Evolutionary conservation across 768 basidiomycete species (phyloP).

Genomic region (Amanita polypyramis): DNA sequence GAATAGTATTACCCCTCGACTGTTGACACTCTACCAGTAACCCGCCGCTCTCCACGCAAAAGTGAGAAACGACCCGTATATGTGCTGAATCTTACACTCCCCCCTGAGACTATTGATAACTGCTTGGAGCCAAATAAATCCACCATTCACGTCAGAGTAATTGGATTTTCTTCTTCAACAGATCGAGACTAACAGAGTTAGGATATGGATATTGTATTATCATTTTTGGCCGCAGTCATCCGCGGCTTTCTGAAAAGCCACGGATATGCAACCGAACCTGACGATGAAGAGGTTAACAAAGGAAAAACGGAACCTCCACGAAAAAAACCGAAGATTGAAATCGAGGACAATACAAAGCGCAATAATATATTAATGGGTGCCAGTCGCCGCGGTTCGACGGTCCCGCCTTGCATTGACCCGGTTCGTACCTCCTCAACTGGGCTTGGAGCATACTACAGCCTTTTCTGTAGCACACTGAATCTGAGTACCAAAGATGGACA

Average conservation of each 20-base stretch:
- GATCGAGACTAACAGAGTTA: conserved; percentile 18
- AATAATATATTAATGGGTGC: background rate
- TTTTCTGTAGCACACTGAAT: conserved; percentile 7
- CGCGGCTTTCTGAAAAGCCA: conserved; percentile 55
- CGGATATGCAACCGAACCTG: conserved; percentile 32
- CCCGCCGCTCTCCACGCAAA: conserved; percentile 69
- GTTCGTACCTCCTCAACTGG: background rate
- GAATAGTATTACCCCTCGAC: background rate
- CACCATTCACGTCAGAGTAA: conserved; percentile 57
- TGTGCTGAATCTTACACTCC: conserved; percentile 65
- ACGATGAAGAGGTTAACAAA: background rate
- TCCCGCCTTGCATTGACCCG: background rate
- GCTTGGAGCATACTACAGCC: background rate
- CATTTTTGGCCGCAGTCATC: conserved; percentile 49
- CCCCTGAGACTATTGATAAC: conserved; percentile 61
- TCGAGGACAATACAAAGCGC: background rate
- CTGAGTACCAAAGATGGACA: conserved; percentile 29
- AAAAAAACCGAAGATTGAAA: conserved; percentile 38
- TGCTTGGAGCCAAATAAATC: conserved; percentile 73
- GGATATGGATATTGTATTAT: conserved; percentile 46
- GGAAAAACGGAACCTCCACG: conserved; percentile 21
- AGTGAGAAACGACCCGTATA: conserved; percentile 74
- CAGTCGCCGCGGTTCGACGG: background rate
- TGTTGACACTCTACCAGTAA: conserved; percentile 25
- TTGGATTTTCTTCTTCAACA: conserved; percentile 11